Percentiles rank a stretch among this genome's conserved stretches.
These are phyloP conservation scores for Arachis monticola DNA, from an alignment of 331 rosid genomes.

Conservation along the genomic window DNA sequence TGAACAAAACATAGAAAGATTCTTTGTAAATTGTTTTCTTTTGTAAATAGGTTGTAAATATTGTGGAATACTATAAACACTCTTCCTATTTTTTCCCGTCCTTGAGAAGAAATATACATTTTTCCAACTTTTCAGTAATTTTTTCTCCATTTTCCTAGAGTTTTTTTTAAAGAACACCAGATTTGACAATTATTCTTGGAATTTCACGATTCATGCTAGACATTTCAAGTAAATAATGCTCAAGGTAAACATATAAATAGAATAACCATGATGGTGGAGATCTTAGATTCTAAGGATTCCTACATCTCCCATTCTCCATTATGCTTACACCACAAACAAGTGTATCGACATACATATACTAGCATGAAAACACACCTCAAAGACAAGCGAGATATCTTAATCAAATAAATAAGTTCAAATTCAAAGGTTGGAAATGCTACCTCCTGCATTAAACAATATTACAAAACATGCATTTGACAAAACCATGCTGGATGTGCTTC, in stretches of 20 bases:
- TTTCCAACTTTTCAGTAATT: too few species aligned
- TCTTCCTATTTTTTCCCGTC: too few species aligned
- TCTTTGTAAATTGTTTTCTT: too few species aligned
- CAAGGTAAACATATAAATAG: neutral
- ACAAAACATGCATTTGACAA: neutral
- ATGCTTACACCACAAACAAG: constrained; percentile 1
- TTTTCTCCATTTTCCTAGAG: too few species aligned
- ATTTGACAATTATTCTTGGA: neutral
- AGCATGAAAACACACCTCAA: constrained; percentile 4
- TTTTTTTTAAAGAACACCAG: neutral
- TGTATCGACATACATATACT: neutral
- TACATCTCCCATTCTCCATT: constrained; percentile 13
- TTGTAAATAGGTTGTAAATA: too few species aligned
- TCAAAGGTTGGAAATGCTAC: constrained; percentile 21
- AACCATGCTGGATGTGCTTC: neutral
- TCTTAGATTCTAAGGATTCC: constrained; percentile 18
- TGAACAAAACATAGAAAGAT: too few species aligned
- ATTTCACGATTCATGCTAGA: neutral
- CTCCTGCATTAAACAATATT: neutral
- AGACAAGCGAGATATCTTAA: constrained; percentile 25
- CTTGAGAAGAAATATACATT: too few species aligned
- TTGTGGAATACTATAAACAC: too few species aligned
- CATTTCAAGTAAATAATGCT: neutral
- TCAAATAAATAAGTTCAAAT: neutral
- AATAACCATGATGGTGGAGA: constrained; percentile 6